Percentiles rank a stretch among this genome's conserved stretches.
Conservation (phyloP, 2,329 filamentous ascomycete species). For the Zelopaecilomyces penicillatus region DNA sequence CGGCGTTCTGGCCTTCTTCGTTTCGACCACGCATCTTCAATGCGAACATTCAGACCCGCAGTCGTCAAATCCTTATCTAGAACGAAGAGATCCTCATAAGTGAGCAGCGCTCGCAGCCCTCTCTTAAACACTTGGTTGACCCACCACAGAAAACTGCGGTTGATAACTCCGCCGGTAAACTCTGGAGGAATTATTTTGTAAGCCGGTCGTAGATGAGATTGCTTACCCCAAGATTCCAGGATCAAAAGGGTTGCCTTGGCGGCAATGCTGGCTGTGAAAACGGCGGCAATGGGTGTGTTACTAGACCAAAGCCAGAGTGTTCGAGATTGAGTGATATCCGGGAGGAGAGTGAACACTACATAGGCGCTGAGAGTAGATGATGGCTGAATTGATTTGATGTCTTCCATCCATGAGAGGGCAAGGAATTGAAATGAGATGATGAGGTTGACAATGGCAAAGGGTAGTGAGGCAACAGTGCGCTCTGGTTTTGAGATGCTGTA, state of each 20-base stretch:
- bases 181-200: constrained; percentile 19
- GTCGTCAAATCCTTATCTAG: constrained; percentile 11
- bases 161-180: constrained; percentile 24
- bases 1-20: constrained; percentile 6
- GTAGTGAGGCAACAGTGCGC: constrained; percentile 5
- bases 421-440: constrained; percentile 17
- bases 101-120: constrained; percentile 12
- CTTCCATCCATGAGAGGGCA: constrained; percentile 22
- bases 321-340: constrained; percentile 21
- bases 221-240: constrained; percentile 22
- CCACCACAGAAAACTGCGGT: constrained; percentile 26
- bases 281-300: constrained; percentile 12
- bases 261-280: constrained; percentile 17
- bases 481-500: too few relatives aligned
- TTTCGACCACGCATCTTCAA: constrained; percentile 7
- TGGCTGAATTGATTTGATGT: constrained; percentile 21
- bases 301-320: constrained; percentile 22
- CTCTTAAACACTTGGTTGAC: constrained; percentile 20
- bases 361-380: constrained; percentile 22
- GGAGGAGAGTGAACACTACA: constrained; percentile 20
- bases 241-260: constrained; percentile 21
- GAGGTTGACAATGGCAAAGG: constrained; percentile 9
- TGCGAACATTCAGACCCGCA: neutral
- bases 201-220: constrained; percentile 11
- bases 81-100: constrained; percentile 7